phyloP scores from a whole-genome alignment of 305 asterid species.

The Fraxinus floribunda region DNA sequence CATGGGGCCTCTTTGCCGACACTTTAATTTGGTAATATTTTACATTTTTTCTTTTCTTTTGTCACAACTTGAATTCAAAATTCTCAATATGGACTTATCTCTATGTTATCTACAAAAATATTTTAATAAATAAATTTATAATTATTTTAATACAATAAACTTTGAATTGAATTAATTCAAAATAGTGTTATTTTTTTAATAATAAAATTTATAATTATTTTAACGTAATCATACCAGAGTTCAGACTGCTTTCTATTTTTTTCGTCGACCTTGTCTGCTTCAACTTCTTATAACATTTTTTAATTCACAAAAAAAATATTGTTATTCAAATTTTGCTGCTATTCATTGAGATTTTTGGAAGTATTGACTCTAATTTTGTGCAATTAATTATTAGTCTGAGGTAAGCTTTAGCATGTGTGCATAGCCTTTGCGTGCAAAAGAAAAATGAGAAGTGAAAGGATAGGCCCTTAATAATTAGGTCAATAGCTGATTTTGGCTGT shows the following conservation, averaged over 20 bases:
- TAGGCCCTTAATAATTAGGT: neutral
- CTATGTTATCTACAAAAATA: too few species aligned
- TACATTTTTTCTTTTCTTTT: neutral
- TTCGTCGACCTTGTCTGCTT: too few species aligned
- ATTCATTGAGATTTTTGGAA: too few species aligned
- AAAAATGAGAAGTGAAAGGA: neutral
- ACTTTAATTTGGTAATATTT: slow-evolving; percentile 2
- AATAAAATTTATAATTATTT: too few species aligned
- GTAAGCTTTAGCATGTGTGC: too few species aligned
- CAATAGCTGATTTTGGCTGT: neutral
- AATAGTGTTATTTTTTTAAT: neutral
- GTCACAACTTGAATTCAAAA: too few species aligned
- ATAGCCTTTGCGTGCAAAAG: too few species aligned
- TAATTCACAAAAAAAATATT: too few species aligned
- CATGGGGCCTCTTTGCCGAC: slow-evolving; percentile 38
- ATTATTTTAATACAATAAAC: too few species aligned
- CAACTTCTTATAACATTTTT: neutral
- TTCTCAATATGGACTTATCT: neutral
- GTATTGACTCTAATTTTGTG: neutral
- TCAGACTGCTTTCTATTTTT: neutral
- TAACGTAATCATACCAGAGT: neutral
- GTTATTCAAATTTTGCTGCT: too few species aligned
- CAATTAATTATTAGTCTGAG: too few species aligned
- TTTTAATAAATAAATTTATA: too few species aligned
- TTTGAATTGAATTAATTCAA: neutral